Conservation (phyloP, 2,329 filamentous ascomycete species). For the Incumbomyces lentus region DNA sequence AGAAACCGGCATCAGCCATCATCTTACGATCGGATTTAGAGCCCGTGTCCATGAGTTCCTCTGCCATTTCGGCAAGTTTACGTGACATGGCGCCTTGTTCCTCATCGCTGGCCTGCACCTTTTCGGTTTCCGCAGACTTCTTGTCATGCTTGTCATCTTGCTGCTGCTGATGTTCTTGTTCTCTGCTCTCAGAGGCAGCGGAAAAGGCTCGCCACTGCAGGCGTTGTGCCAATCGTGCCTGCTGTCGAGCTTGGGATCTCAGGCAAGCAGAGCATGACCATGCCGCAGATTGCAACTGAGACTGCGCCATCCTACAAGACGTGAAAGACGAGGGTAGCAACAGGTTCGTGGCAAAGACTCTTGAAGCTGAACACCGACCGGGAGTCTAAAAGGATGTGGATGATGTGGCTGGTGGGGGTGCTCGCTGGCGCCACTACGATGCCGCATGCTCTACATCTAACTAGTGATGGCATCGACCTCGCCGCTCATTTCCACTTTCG, state of each 20-base stretch:
- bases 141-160: no score
- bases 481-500: no score
- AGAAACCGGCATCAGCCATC: slow-evolving; percentile 53
- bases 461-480: no score
- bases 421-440: no score
- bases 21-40: slow-evolving; percentile 46
- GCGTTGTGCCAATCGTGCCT: neutral
- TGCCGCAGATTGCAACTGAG: slow-evolving; percentile 8
- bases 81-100: slow-evolving; percentile 48
- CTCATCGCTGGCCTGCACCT: slow-evolving; percentile 13
- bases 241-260: slow-evolving; percentile 13
- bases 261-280: slow-evolving; percentile 19
- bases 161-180: slow-evolving; percentile 3
- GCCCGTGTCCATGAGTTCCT: slow-evolving; percentile 46
- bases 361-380: neutral
- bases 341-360: slow-evolving; percentile 1
- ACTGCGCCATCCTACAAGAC: slow-evolving; percentile 14
- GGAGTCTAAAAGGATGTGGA: no score
- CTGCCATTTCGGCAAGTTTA: slow-evolving; percentile 49
- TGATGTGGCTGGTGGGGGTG: no score
- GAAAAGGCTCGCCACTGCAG: slow-evolving; percentile 11
- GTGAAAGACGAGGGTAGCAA: neutral
- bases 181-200: neutral
- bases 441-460: no score
- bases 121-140: no score